Conservation (phyloP, 139 green algal genomes). For the Spirogloea muscicola region DNA sequence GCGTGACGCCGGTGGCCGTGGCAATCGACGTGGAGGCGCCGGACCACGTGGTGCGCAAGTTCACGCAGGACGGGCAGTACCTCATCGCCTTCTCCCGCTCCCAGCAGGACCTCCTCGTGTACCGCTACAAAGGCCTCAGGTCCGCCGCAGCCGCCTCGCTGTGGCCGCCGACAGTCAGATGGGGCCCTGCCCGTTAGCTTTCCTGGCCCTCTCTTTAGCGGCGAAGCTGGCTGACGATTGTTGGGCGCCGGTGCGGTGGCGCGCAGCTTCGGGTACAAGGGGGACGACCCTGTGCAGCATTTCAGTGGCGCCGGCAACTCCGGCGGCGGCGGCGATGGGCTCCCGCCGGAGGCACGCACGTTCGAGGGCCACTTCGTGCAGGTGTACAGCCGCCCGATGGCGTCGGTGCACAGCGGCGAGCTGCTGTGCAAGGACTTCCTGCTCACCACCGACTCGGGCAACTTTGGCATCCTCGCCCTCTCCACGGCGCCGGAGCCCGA, state of each 20-base stretch:
- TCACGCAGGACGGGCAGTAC: constrained; percentile 49
- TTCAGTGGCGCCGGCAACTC: too few species aligned
- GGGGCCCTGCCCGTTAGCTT: too few species aligned
- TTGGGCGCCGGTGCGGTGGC: too few species aligned
- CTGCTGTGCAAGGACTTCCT: constrained; percentile 50
- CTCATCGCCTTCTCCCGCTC: constrained; percentile 42
- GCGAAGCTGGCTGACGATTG: too few species aligned
- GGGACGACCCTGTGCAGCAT: too few species aligned
- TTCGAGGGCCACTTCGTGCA: constrained; percentile 42
- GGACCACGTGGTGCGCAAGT: constrained; percentile 37
- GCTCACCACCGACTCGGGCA: constrained; percentile 9
- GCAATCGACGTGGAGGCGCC: constrained; percentile 44
- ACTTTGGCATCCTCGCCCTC: constrained; percentile 24
- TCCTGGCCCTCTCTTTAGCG: too few species aligned
- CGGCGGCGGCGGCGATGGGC: not conserved
- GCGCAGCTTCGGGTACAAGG: too few species aligned
- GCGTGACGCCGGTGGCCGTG: constrained; percentile 39
- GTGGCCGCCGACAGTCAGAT: too few species aligned
- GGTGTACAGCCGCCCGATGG: constrained; percentile 31
- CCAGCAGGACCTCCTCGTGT: constrained; percentile 44
- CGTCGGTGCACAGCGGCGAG: constrained; percentile 12
- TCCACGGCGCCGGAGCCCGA: constrained; percentile 9
- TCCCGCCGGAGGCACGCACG: not conserved
- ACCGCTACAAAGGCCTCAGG: constrained; percentile 39
- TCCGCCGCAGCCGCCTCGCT: not conserved